A percentile compares a stretch with the other conserved stretches of the same genome.
phyloP scores from a whole-genome alignment of 2,329 filamentous ascomycete species.

The Fusarium poae region DNA sequence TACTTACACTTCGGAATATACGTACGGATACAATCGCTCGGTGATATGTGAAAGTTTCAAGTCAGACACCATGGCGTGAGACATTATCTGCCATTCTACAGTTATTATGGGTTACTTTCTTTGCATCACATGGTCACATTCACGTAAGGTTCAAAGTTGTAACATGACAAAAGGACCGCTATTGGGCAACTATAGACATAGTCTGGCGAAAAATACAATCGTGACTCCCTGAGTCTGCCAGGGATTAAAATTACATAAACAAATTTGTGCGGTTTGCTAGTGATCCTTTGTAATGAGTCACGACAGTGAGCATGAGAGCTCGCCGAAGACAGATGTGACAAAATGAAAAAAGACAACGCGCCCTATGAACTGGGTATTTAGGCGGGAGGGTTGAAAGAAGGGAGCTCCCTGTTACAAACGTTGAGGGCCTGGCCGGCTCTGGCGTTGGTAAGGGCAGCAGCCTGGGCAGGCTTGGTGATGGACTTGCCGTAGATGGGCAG shows the following conservation, averaged over 20 bases:
- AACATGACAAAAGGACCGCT: constrained; percentile 35
- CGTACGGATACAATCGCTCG: not conserved
- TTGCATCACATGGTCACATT: not conserved
- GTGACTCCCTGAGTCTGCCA: constrained; percentile 41
- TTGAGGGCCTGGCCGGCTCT: constrained; percentile 40
- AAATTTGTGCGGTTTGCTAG: constrained; percentile 44
- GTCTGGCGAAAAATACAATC: constrained; percentile 43
- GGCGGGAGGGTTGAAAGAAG: constrained; percentile 34
- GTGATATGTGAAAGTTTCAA: not conserved
- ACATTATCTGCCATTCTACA: not conserved
- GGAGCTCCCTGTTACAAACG: constrained; percentile 37
- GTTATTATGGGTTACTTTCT: not conserved
- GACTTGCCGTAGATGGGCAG: constrained; percentile 49
- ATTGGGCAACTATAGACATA: constrained; percentile 44
- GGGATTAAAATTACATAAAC: constrained; percentile 45
- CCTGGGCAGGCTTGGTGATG: constrained; percentile 36
- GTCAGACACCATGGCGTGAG: not conserved
- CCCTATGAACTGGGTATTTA: constrained; percentile 27
- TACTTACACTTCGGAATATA: not conserved
- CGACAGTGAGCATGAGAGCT: constrained; percentile 2
- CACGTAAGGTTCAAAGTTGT: not conserved
- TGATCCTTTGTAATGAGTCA: constrained; percentile 32
- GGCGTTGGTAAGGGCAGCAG: constrained; percentile 34
- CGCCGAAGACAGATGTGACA: constrained; percentile 9
- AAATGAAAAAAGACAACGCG: constrained; percentile 25